Evolutionary conservation across 75 land plant species (phyloP), one percentile per base, ranked within the genome.

Genomic region (Adiantum capillusveneris): DNA sequence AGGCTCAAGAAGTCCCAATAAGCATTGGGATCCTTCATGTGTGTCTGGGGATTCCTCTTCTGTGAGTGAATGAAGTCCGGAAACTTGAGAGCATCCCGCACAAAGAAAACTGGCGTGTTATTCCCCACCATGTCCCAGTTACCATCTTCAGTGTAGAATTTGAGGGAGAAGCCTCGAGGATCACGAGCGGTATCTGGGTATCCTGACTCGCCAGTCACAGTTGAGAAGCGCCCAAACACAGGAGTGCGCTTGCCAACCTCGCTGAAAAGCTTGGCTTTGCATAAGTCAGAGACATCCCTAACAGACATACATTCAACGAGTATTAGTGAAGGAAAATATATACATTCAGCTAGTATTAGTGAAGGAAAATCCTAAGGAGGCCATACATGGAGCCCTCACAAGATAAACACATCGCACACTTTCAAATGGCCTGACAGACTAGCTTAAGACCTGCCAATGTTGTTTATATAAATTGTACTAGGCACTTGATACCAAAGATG

Each of bases 91-190:
- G 71, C 49, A 46, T 70, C 72, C 0, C 72, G 58, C 24, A 70
- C 36, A 43, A 62, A 70, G 60, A 70, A 70, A 11, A 70, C 72
- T 16, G 72, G 72, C 21, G 66, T 63, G 67, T 70, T 70, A 25
- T 70, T 70, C 27, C 72, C 72, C 19, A 62, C 65, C 72, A 70
- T 63, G 68, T 70, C 72, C 65, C 65, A 70, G 31, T 63, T 70
- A 0, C 72, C 72, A n/a, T 70, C 72, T 51, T 63, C 66, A 24
- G 72, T 70, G 59, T 70, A 70, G 48, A 70, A 70, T 29, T 70
- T 70, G 48, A 70, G 34, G 18, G 72, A 48, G 25, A 70, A 70
- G 9, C 72, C 72, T 29, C 72, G 58, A 11, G 65, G 59, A 31
- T 70, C 72, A 1, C 72, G 59, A 7, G 59, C 66, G 0, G 65